phyloP scores from a whole-genome alignment of 1,139 yeast species.

The Candida freyschussii region DNA sequence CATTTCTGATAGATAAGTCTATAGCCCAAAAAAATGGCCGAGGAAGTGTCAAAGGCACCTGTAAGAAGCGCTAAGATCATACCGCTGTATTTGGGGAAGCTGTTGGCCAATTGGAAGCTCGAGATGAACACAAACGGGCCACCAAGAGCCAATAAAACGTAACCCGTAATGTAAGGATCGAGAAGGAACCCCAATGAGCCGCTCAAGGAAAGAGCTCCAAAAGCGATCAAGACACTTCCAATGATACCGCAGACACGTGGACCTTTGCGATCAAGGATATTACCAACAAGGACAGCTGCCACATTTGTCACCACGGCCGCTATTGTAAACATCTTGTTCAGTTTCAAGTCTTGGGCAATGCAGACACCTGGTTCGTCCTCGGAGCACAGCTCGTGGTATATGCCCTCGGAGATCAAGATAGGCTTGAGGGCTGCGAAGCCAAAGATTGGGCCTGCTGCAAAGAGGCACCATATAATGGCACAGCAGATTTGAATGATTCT shows the following conservation, averaged over 20 bases:
- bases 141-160: conserved; percentile 64
- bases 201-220: conserved; percentile 48
- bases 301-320: conserved; percentile 89
- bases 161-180: conserved; percentile 64
- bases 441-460: conserved; percentile 91
- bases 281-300: conserved; percentile 77
- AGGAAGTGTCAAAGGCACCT: conserved; percentile 75
- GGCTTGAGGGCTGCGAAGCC: conserved; percentile 95
- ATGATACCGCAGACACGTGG: conserved; percentile 75
- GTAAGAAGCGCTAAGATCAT: conserved; percentile 65
- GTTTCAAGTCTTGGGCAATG: conserved; percentile 68
- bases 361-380: conserved; percentile 39
- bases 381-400: conserved; percentile 60
- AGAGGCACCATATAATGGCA: conserved; percentile 79
- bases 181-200: conserved; percentile 22
- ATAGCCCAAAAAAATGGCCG: conserved; percentile 68
- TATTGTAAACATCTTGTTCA: conserved; percentile 76
- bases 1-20: conserved; percentile 50
- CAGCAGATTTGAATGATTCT: conserved; percentile 33
- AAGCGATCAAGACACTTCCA: conserved; percentile 56
- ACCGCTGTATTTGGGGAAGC: conserved; percentile 70
- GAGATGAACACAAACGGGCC: conserved; percentile 82
- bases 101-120: conserved; percentile 71
- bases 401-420: conserved; percentile 66
- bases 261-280: conserved; percentile 70